phyloP scores from a whole-genome alignment of 495 filamentous ascomycete species.

The Clavariopsis aquatica region DNA sequence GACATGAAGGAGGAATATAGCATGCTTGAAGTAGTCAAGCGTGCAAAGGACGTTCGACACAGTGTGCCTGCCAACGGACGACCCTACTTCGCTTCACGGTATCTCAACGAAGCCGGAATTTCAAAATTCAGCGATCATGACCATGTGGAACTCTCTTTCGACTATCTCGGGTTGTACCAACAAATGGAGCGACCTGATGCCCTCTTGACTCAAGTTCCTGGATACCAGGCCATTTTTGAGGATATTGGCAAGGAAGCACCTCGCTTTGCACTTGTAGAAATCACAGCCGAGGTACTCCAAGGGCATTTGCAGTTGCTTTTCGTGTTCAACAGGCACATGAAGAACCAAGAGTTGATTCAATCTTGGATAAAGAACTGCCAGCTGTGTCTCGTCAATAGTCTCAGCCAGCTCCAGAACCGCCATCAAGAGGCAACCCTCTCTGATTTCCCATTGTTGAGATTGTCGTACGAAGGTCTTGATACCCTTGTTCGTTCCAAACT shows the following conservation, averaged over 20 bases:
- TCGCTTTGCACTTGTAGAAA: slow-evolving; percentile 29
- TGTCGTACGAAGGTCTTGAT: slow-evolving; percentile 15
- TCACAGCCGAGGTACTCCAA: slow-evolving; percentile 24
- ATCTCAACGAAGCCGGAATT: slow-evolving; percentile 22
- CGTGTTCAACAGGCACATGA: slow-evolving; percentile 29
- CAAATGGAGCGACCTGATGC: slow-evolving; percentile 30
- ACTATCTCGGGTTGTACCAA: slow-evolving; percentile 30
- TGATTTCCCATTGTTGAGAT: slow-evolving; percentile 21
- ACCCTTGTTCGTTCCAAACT: slow-evolving; percentile 16
- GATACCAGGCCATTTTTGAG: slow-evolving; percentile 26
- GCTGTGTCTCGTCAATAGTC: slow-evolving; percentile 8
- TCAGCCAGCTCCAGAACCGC: slow-evolving; percentile 18
- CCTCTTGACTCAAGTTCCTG: slow-evolving; percentile 24
- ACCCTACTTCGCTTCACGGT: slow-evolving; percentile 28
- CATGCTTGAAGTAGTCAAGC: slow-evolving; percentile 29
- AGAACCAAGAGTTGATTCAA: slow-evolving; percentile 24
- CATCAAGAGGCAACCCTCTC: slow-evolving; percentile 24
- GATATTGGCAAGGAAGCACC: slow-evolving; percentile 26
- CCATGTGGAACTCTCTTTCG: slow-evolving; percentile 27
- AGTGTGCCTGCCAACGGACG: slow-evolving; percentile 29
- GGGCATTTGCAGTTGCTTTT: slow-evolving; percentile 26
- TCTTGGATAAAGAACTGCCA: slow-evolving; percentile 18
- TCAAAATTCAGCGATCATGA: slow-evolving; percentile 20
- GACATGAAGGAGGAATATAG: slow-evolving; percentile 8
- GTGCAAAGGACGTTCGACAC: slow-evolving; percentile 24